These are phyloP conservation scores for Pythium insidiosum DNA, from an alignment of 352 stramenopile species.

Conservation along the genomic window DNA sequence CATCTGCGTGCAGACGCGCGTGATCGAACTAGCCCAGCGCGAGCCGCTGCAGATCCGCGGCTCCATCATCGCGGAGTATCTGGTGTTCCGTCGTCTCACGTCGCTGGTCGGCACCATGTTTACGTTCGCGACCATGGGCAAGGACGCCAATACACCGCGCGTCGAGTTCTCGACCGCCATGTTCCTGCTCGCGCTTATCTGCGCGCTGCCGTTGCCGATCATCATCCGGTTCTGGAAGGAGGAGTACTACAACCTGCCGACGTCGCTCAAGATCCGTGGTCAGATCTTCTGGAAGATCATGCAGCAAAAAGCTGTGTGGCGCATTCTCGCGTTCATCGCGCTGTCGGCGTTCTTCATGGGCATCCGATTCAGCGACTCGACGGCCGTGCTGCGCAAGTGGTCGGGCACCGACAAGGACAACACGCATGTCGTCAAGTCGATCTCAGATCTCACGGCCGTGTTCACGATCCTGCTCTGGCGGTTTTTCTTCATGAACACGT, in stretches of 20 bases:
- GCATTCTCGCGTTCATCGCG: slow-evolving; percentile 25
- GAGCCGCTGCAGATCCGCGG: slow-evolving; percentile 22
- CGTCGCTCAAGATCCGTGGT: slow-evolving; percentile 19
- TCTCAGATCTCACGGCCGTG: slow-evolving; percentile 19
- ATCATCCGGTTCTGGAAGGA: slow-evolving; percentile 27
- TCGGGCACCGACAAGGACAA: slow-evolving; percentile 20
- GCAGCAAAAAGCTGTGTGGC: slow-evolving; percentile 37
- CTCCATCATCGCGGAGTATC: slow-evolving; percentile 22
- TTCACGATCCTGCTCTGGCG: slow-evolving; percentile 24
- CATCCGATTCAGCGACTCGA: slow-evolving; percentile 20
- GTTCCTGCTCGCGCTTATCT: slow-evolving; percentile 23
- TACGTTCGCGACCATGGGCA: slow-evolving; percentile 10
- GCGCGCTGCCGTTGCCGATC: slow-evolving; percentile 17
- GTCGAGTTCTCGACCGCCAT: slow-evolving; percentile 20
- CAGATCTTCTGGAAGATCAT: slow-evolving; percentile 41
- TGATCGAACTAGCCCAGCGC: slow-evolving; percentile 32
- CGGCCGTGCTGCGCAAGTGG: slow-evolving; percentile 11
- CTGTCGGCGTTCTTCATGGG: slow-evolving; percentile 25
- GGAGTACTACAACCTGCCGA: slow-evolving; percentile 24
- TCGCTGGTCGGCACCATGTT: slow-evolving; percentile 13
- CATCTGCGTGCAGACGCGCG: slow-evolving; percentile 27
- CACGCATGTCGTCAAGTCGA: slow-evolving; percentile 19
- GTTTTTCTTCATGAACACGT: slow-evolving; percentile 26
- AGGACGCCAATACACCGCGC: slow-evolving; percentile 2
- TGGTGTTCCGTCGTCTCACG: slow-evolving; percentile 23